Evolutionary conservation across 2,329 filamentous ascomycete genomes (phyloP).

Genomic region (Colletotrichum sp.): DNA sequence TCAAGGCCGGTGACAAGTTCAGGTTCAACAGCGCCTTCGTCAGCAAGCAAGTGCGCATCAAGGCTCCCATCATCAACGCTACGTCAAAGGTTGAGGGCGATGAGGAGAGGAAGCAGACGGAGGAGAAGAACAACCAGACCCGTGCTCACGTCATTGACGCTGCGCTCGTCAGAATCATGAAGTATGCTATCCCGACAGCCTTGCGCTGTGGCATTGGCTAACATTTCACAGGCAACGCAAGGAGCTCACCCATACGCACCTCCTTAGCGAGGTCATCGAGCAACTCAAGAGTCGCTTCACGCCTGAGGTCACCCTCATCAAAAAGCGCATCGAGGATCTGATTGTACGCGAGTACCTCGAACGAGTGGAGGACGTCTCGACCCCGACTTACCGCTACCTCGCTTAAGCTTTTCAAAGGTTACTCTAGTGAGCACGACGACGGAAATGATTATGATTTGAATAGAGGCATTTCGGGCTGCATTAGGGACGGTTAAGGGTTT

Average conservation of each 20-base stretch:
- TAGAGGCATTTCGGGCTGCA: neutral
- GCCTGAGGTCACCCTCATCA: slow-evolving; percentile 78
- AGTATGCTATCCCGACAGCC: slow-evolving; percentile 59
- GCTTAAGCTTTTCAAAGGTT: slow-evolving; percentile 51
- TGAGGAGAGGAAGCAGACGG: slow-evolving; percentile 71
- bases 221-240: slow-evolving; percentile 69
- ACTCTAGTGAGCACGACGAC: neutral
- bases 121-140: slow-evolving; percentile 77
- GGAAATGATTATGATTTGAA: neutral
- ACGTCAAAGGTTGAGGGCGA: slow-evolving; percentile 85
- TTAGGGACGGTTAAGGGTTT: neutral
- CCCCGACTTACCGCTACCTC: slow-evolving; percentile 73
- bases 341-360: slow-evolving; percentile 81
- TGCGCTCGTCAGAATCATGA: slow-evolving; percentile 83
- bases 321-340: slow-evolving; percentile 79
- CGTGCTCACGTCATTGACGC: slow-evolving; percentile 76
- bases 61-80: slow-evolving; percentile 82
- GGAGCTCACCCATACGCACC: slow-evolving; percentile 69
- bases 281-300: slow-evolving; percentile 74
- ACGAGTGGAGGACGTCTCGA: slow-evolving; percentile 69
- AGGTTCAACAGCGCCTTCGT: slow-evolving; percentile 82
- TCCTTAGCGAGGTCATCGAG: slow-evolving; percentile 74
- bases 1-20: slow-evolving; percentile 80
- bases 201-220: slow-evolving; percentile 24
- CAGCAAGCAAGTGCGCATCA: slow-evolving; percentile 85